Conservation (phyloP, 495 filamentous ascomycete species). For the Thermochaetoides thermophila region DNA sequence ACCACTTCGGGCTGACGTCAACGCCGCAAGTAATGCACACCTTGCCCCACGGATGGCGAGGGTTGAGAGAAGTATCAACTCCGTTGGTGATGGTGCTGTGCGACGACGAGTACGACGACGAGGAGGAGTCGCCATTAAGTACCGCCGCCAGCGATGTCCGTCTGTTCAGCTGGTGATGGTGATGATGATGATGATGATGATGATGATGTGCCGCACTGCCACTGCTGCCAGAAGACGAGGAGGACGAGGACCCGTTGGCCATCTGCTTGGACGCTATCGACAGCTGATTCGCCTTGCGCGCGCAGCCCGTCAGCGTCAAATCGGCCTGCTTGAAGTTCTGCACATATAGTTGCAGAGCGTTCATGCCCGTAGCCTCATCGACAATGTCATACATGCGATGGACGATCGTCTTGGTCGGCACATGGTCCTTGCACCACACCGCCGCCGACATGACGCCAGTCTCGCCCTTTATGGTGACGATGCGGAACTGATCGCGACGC, state of each 20-base stretch:
- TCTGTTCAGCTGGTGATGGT: constrained; percentile 15
- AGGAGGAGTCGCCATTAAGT: constrained; percentile 17
- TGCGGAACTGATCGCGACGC: constrained; percentile 55
- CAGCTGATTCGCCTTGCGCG: constrained; percentile 59
- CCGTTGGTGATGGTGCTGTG: too few relatives aligned
- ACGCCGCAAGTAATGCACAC: constrained; percentile 42
- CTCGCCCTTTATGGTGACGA: constrained; percentile 62
- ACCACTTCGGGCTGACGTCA: constrained; percentile 49
- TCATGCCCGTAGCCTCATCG: constrained; percentile 44
- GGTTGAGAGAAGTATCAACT: too few relatives aligned
- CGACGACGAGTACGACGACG: too few relatives aligned
- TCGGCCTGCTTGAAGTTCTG: constrained; percentile 91
- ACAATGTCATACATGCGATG: constrained; percentile 65
- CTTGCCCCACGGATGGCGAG: constrained; percentile 26
- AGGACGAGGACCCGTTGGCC: constrained; percentile 4
- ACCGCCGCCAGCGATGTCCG: constrained; percentile 24
- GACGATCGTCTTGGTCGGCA: constrained; percentile 46
- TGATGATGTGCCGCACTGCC: too few relatives aligned
- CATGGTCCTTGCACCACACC: constrained; percentile 84
- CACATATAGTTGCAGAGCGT: constrained; percentile 72
- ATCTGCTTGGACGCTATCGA: constrained; percentile 27
- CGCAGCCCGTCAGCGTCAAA: constrained; percentile 72
- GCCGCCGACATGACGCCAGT: constrained; percentile 60
- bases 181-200: constrained; percentile 5
- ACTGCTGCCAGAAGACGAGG: too few relatives aligned